Base-by-base conservation (phyloP, 495 filamentous ascomycete species). In the Xylaria telfairii region DNA sequence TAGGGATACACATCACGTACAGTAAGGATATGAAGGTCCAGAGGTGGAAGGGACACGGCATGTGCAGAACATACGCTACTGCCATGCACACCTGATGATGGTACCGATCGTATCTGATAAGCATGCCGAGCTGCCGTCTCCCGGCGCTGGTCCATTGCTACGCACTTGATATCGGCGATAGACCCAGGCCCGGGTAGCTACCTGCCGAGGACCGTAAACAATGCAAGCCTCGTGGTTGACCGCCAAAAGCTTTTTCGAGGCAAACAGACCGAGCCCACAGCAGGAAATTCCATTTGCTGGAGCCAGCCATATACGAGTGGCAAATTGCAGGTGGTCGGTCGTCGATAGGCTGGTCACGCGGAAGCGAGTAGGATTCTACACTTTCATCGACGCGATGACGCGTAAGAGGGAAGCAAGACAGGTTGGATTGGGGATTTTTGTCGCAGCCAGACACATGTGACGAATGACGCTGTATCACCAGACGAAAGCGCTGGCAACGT, bases 361-460 rank as follows among this genome's bases (percentile, higher is more conserved):
- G 3, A 13, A 49, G 32, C 13, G 17, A 42, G 67, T 53, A 63
- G 57, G 67, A 69, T 62, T 69, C 19, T 69, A 69, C 57, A 69
- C 57, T 69, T 69, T 10, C 17, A 34, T 34, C 34, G 44, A 54
- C n/a, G 34, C 8, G 46, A 63, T 53, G 67, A 69, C 67, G 59
- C 67, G 67, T 69, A 69, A 62, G 44, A 37, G n/a, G n/a, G 67
- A 56, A 30, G 30, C 47, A 34, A 62, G 4, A 53, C 19, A 42
- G 10, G 49, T 56, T 15, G 24, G 26, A 34, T 30, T 39, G 32
- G 46, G 47, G 34, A 53, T 5, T 62, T 5, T 62, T 42, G 44
- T 49, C 57, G 44, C 46, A 68, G 19, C 26, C 21, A 63, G 67
- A 69, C 46, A 63, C 67, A 63, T 62, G 67, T 49, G 57, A 62